Evolutionary conservation across 2,329 filamentous ascomycete genomes (phyloP).

Genomic region (Ascochyta clinopodiicola): DNA sequence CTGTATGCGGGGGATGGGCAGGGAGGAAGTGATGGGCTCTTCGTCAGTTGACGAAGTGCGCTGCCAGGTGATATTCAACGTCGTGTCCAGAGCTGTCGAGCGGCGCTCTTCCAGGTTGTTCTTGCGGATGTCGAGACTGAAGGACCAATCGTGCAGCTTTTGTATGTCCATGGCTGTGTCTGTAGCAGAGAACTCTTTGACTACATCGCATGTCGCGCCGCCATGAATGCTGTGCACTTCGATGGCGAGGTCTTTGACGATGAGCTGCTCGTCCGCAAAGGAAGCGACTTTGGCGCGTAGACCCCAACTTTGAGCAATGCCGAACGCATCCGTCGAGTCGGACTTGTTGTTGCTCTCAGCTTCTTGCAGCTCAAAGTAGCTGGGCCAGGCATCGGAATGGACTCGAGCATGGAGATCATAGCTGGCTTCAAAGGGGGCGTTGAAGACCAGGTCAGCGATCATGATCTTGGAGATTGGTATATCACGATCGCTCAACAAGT

Average conservation of each 20-base stretch:
- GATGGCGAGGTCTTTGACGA: slow-evolving; percentile 70
- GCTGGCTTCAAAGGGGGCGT: slow-evolving; percentile 87
- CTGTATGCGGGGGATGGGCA: slow-evolving; percentile 80
- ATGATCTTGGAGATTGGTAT: slow-evolving; percentile 80
- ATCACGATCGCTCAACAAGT: slow-evolving; percentile 77
- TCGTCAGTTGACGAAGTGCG: slow-evolving; percentile 54
- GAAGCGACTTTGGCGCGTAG: slow-evolving; percentile 75
- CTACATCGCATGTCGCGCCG: slow-evolving; percentile 63
- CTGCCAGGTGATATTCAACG: slow-evolving; percentile 78
- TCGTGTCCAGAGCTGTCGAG: slow-evolving; percentile 75
- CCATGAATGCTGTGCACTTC: slow-evolving; percentile 66
- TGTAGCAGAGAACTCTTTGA: slow-evolving; percentile 34
- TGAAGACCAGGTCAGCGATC: slow-evolving; percentile 72
- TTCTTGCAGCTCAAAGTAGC: slow-evolving; percentile 74
- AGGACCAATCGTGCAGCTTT: slow-evolving; percentile 73
- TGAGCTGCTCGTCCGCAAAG: slow-evolving; percentile 70
- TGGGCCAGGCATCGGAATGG: slow-evolving; percentile 82
- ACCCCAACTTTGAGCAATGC: slow-evolving; percentile 82
- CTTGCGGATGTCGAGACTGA: slow-evolving; percentile 78
- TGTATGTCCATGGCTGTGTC: slow-evolving; percentile 64
- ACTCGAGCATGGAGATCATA: slow-evolving; percentile 85
- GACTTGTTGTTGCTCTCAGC: slow-evolving; percentile 40
- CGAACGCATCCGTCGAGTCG: slow-evolving; percentile 55
- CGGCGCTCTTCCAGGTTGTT: slow-evolving; percentile 80
- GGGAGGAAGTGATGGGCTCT: slow-evolving; percentile 55